Evolutionary conservation across 2,329 filamentous ascomycete species (phyloP).

Genomic region (Phaeomoniella chlamydospora): DNA sequence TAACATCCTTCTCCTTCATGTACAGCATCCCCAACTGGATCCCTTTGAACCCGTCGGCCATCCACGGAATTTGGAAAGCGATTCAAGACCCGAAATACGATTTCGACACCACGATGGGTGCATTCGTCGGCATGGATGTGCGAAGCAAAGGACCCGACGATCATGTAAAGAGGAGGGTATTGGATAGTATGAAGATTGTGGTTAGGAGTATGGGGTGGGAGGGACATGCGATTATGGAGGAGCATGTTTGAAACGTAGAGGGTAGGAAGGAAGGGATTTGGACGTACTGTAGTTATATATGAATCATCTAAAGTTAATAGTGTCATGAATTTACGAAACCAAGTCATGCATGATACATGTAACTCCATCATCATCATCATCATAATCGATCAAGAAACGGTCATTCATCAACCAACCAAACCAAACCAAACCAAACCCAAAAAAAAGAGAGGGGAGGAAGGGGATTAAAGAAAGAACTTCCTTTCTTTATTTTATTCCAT

Average conservation of each 20-base stretch:
- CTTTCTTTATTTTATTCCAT: not conserved
- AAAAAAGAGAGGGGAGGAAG: not conserved
- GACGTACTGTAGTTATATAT: too few species aligned
- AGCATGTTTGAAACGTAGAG: not conserved
- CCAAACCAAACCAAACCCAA: too few species aligned
- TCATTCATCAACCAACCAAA: too few species aligned
- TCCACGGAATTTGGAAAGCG: conserved; percentile 56
- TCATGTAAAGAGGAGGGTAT: conserved; percentile 47
- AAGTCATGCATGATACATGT: too few species aligned
- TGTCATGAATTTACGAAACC: too few species aligned
- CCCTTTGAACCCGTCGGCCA: conserved; percentile 48
- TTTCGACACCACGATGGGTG: conserved; percentile 46
- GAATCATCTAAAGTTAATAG: too few species aligned
- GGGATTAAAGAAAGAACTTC: not conserved
- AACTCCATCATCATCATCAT: too few species aligned
- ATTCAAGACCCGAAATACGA: conserved; percentile 47
- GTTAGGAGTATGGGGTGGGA: conserved; percentile 27
- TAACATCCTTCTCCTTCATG: conserved; percentile 6
- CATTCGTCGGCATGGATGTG: conserved; percentile 21
- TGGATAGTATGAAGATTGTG: conserved; percentile 68
- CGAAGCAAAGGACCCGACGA: conserved; percentile 44
- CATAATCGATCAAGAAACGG: too few species aligned
- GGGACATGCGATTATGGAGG: conserved; percentile 15
- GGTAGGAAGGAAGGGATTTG: too few species aligned
- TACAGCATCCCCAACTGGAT: conserved; percentile 30